These are phyloP conservation scores for Zygosaccharomyces pseudobailii DNA, from an alignment of 1,139 yeast species.

Conservation along the genomic window DNA sequence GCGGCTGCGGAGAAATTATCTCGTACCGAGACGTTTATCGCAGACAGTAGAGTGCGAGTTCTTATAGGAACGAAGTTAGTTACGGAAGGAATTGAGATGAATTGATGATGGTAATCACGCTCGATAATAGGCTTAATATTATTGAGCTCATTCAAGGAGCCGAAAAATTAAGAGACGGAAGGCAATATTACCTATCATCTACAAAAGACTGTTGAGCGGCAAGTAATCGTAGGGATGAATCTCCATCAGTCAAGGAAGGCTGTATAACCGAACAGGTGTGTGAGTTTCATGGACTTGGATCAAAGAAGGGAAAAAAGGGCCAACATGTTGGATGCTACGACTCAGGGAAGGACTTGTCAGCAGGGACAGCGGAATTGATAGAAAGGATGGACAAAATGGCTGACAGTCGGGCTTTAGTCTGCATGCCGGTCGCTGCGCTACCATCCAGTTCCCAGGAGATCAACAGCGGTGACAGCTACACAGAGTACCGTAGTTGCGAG, in stretches of 20 bases:
- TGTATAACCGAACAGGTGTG: too few species aligned
- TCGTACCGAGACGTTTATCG: not conserved
- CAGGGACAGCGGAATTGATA: too few species aligned
- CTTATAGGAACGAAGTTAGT: not conserved
- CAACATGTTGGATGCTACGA: too few species aligned
- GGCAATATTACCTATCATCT: not conserved
- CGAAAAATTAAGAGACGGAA: not conserved
- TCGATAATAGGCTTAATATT: too few species aligned
- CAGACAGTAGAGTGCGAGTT: not conserved
- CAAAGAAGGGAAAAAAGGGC: too few species aligned
- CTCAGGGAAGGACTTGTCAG: too few species aligned
- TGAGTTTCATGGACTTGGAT: too few species aligned
- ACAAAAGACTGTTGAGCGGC: not conserved
- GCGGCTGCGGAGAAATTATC: too few species aligned
- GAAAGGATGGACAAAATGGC: too few species aligned
- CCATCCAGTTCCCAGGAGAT: not conserved
- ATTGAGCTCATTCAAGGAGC: not conserved
- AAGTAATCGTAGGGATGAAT: not conserved
- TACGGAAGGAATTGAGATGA: not conserved
- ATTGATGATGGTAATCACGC: not conserved
- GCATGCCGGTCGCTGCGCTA: too few species aligned
- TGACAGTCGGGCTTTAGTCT: too few species aligned
- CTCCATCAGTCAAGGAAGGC: too few species aligned
- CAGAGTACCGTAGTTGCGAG: not conserved
- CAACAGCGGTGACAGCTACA: not conserved